Conservation (phyloP, 331 rosid species). For the Acacia concinna region DNA sequence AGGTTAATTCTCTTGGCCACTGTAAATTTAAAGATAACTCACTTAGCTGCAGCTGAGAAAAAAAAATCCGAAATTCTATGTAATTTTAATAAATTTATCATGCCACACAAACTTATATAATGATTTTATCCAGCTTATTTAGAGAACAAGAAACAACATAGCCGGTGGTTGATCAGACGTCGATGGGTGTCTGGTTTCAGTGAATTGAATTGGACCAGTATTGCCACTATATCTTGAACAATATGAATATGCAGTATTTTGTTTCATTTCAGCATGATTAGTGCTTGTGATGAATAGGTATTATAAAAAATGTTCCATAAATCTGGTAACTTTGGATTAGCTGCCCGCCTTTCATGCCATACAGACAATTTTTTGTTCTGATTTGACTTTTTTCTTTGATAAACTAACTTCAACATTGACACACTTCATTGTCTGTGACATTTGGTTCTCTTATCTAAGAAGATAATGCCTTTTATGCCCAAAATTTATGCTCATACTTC, state of each 20-base stretch:
- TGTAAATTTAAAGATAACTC: neutral
- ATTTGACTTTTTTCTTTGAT: neutral
- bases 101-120: neutral
- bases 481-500: constrained; percentile 13
- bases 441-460: neutral
- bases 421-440: neutral
- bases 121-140: neutral
- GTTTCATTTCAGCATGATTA: no score
- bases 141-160: no score
- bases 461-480: constrained; percentile 4
- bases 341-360: neutral
- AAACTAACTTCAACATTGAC: neutral
- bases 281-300: no score
- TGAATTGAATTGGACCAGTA: no score
- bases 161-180: no score
- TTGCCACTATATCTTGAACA: no score
- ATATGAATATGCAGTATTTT: no score
- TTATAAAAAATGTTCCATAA: no score
- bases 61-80: neutral
- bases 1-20: neutral
- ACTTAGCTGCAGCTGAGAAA: neutral
- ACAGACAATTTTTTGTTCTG: neutral
- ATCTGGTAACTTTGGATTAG: no score
- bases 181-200: no score
- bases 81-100: neutral